Conservation (phyloP, 1,284 basidiomycete genomes). For the Ceratobasidium sp. region DNA sequence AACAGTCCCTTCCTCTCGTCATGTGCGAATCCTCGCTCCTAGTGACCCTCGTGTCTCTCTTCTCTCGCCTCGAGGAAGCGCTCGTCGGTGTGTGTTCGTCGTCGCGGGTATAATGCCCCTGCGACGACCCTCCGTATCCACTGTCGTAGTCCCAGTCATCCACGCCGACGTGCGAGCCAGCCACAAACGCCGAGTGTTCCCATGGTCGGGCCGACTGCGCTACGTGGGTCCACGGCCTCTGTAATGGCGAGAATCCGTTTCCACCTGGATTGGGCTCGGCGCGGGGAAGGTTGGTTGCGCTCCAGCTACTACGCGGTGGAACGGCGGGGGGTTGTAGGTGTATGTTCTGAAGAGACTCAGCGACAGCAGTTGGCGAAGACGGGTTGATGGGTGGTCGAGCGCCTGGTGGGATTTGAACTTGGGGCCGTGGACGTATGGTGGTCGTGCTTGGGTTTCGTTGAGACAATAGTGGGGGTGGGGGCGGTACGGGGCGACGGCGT, state of each 20-base stretch:
- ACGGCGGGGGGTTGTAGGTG: neutral
- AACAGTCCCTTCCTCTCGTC: conserved; percentile 4
- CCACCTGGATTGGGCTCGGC: neutral
- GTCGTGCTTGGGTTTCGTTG: conserved; percentile 20
- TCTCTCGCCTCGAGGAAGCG: neutral
- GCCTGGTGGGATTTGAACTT: conserved; percentile 28
- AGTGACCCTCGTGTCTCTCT: neutral
- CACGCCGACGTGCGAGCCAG: conserved; percentile 19
- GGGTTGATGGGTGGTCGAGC: conserved; percentile 39
- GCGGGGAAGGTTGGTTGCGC: neutral
- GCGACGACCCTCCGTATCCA: conserved; percentile 42
- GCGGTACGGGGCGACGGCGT: conserved; percentile 28
- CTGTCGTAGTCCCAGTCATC: conserved; percentile 34
- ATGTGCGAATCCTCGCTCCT: conserved; percentile 32
- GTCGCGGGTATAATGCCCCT: conserved; percentile 21
- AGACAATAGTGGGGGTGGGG: neutral
- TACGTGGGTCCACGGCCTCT: conserved; percentile 15
- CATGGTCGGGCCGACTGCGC: conserved; percentile 22
- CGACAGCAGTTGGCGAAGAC: conserved; percentile 18
- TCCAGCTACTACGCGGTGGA: neutral
- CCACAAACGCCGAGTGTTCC: conserved; percentile 36
- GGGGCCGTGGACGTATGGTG: conserved; percentile 33
- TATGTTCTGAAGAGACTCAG: conserved; percentile 18
- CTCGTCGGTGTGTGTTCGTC: conserved; percentile 10
- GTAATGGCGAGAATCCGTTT: conserved; percentile 9